Evolutionary conservation across 2,329 filamentous ascomycete genomes (phyloP), one percentile per base, ranked within the genome.

Genomic region (Laburnicola sp.): DNA sequence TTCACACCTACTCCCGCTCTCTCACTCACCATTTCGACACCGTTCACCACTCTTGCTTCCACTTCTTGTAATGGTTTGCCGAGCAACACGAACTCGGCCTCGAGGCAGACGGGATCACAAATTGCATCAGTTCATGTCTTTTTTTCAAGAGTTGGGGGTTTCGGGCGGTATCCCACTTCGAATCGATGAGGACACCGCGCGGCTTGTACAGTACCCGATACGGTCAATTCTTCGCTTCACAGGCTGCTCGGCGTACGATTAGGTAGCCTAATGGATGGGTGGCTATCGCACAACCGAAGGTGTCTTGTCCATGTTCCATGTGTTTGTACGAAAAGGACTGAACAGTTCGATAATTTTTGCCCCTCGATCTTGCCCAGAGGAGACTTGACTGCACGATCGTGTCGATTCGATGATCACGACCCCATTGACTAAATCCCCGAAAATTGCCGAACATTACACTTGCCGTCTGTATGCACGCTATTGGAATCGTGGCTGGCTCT

Each of bases 201-300:
- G 45, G 37, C 37, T 54, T 66, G 64, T 66, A 66, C 59, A 64
- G 48, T 62, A 64, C 30, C 50, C 40, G 54, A 46, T 53, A 45
- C 43, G 50, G 39, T 48, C 48, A 32, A 46, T 28, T 50, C 48
- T 38, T 32, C 48, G 30, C 48, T 36, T 38, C 38, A 52, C 48
- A 58, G 53, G 56, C 51, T 62, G 54, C 47, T 54, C 48, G 47
- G 36, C 36, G 45, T 44, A 44, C 10, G 37, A 52, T 16, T 58
- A 54, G 50, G 45, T 62, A 64, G 58, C 50, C 57, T 40, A 42
- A 57, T 54, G 46, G 23, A 48, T 53, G 49, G 57, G 58, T 53
- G 54, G 42, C 48, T 54, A 54, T 55, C 40, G 39, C n/a, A 34
- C 16, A 16, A 16, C 16, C 16, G 16, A 16, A 16, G 16, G 16